Evolutionary conservation across 176 grass and related monocot genomes (phyloP), one percentile per base, ranked within the genome.

Genomic region (Oryza rufipogon): DNA sequence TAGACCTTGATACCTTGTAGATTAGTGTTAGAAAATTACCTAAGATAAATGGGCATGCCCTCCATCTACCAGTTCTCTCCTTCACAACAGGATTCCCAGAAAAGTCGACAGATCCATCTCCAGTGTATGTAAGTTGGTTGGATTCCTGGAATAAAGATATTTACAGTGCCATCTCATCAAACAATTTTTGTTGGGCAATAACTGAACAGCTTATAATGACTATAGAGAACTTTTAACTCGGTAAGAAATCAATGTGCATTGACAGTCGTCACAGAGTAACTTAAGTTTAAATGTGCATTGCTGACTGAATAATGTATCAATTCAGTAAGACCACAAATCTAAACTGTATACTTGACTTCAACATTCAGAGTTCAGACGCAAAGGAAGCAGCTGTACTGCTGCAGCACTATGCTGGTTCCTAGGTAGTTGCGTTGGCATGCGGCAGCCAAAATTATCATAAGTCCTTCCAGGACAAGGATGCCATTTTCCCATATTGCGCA

Each of bases 31-130:
- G 47, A 64, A 66, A 63, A 74, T 52, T 80, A 97, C 94, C 94
- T 90, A 97, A 75, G 68, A 97, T 97, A 79, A 97, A 97, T 69
- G 94, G 91, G 34, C 94, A 97, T 86, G 94, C 94, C 86, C 61
- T 94, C 94, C 94, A 97, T 79, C 90, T 94, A 72, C 94, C 94
- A 15, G 94, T 97, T 65, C 47, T 82, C 80, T 87, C 84, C 80
- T 97, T 97, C 46, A 84, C 83, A 42, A 97, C 75, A 72, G 87
- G 94, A 45, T 94, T 93, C 47, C 94, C 91, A 3, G 81, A 80
- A 42, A 94, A 71, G 42, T 97, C 89, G 14, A 97, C 91, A 32
- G 94, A 97, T 79, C 94, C 82, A 90, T 97, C 94, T 83, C 94
- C 94, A 66, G 94, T 92, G 71, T 76, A 97, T 13, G 86, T 69